Evolutionary conservation across 768 basidiomycete genomes (phyloP).

Genomic region (Dacryopinax primogenitus): DNA sequence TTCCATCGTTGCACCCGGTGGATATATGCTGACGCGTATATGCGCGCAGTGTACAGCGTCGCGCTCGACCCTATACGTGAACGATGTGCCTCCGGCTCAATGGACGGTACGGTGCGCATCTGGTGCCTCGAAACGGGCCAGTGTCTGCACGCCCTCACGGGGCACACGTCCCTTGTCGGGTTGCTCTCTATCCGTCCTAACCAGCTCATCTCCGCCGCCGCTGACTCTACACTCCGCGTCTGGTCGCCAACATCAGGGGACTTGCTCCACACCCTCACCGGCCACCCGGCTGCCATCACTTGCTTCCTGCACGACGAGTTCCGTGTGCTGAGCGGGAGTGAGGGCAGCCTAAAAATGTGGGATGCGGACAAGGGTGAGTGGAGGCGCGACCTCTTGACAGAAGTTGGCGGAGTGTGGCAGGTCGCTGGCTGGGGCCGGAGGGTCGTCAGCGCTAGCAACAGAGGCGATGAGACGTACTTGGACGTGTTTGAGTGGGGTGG

Average conservation of each 20-base stretch:
- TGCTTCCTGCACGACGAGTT: slow-evolving; percentile 99
- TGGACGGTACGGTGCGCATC: slow-evolving; percentile 93
- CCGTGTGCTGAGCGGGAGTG: slow-evolving; percentile 89
- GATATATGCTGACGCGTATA: not conserved
- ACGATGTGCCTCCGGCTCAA: slow-evolving; percentile 91
- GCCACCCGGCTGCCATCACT: slow-evolving; percentile 95
- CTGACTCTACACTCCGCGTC: slow-evolving; percentile 85
- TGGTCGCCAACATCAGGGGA: slow-evolving; percentile 85
- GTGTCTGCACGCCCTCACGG: slow-evolving; percentile 66
- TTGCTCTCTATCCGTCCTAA: slow-evolving; percentile 81
- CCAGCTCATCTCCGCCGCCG: slow-evolving; percentile 86
- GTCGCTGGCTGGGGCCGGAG: slow-evolving; percentile 88
- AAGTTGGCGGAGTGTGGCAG: slow-evolving; percentile 95
- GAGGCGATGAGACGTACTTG: slow-evolving; percentile 59
- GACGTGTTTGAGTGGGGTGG: slow-evolving; percentile 83
- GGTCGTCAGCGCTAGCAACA: slow-evolving; percentile 87
- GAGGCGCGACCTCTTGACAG: slow-evolving; percentile 76
- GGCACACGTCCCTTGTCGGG: slow-evolving; percentile 91
- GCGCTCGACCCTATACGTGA: slow-evolving; percentile 76
- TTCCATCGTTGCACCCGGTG: slow-evolving; percentile 1
- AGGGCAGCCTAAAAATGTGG: slow-evolving; percentile 98
- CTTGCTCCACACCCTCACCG: slow-evolving; percentile 66
- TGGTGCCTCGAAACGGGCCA: slow-evolving; percentile 81
- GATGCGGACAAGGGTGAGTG: slow-evolving; percentile 76
- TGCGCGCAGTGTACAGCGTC: slow-evolving; percentile 83